These are phyloP conservation scores for Hortiboletus campestris DNA, from an alignment of 768 basidiomycete genomes.

Conservation along the genomic window DNA sequence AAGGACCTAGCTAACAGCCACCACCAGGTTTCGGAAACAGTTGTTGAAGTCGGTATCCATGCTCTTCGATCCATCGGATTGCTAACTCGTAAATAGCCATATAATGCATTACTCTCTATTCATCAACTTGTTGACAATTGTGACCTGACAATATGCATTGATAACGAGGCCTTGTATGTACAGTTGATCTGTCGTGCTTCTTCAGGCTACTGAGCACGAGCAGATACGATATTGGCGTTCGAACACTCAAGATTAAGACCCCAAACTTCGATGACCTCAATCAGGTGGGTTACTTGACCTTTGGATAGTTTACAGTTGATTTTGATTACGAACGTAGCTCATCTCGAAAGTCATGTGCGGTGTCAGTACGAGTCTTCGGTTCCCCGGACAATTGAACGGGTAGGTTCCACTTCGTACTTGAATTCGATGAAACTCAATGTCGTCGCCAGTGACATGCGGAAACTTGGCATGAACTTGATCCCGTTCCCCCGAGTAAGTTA, in stretches of 20 bases:
- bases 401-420: conserved; percentile 29
- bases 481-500: conserved; percentile 87
- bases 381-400: conserved; percentile 94
- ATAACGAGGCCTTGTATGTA: conserved; percentile 80
- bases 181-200: neutral
- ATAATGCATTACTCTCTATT: conserved; percentile 80
- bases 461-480: conserved; percentile 90
- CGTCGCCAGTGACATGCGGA: conserved; percentile 68
- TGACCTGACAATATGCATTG: conserved; percentile 80
- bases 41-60: conserved; percentile 45
- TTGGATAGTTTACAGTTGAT: neutral
- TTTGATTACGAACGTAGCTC: conserved; percentile 39
- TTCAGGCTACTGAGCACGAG: neutral
- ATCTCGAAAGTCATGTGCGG: conserved; percentile 93
- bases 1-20: conserved; percentile 10
- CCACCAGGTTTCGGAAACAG: conserved; percentile 43
- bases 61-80: neutral
- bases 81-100: conserved; percentile 48
- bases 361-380: conserved; percentile 86
- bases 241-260: conserved; percentile 60
- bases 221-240: conserved; percentile 71
- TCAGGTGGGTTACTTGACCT: conserved; percentile 39
- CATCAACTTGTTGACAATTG: conserved; percentile 89
- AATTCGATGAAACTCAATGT: conserved; percentile 3
- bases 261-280: conserved; percentile 72